These are phyloP conservation scores for Lonicera japonica DNA, from an alignment of 129 eudicot genomes.

Conservation along the genomic window DNA sequence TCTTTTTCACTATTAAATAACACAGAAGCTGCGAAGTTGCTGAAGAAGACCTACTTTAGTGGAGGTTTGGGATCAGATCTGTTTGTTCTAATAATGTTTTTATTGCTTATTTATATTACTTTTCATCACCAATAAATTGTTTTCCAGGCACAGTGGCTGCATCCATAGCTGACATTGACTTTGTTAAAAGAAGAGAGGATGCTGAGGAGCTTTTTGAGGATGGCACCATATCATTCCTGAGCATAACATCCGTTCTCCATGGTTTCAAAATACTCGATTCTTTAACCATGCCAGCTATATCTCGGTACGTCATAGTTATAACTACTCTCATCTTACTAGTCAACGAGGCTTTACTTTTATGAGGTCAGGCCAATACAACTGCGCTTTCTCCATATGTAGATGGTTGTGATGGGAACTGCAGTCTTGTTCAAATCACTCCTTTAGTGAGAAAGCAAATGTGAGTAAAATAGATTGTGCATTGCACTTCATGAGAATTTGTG, in stretches of 20 bases:
- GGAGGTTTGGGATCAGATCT: constrained; percentile 59
- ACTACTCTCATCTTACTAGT: too few species aligned
- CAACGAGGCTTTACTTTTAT: too few species aligned
- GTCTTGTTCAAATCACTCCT: too few species aligned
- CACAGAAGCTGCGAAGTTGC: constrained; percentile 69
- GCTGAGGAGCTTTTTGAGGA: constrained; percentile 85
- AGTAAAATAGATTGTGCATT: too few species aligned
- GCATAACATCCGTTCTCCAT: constrained; percentile 73
- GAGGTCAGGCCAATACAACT: too few species aligned
- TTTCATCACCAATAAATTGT: neutral
- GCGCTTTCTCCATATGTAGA: too few species aligned
- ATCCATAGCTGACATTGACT: constrained; percentile 91
- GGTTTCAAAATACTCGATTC: constrained; percentile 69
- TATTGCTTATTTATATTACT: neutral
- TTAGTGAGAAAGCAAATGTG: too few species aligned
- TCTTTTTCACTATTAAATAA: too few species aligned
- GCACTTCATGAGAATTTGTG: too few species aligned
- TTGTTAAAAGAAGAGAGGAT: constrained; percentile 80
- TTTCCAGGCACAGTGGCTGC: constrained; percentile 92
- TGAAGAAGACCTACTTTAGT: constrained; percentile 89
- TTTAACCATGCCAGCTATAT: constrained; percentile 55
- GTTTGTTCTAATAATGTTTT: neutral
- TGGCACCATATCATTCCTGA: constrained; percentile 75
- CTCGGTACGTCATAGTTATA: constrained; percentile 36
- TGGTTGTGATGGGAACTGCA: too few species aligned